Evolutionary conservation across 176 grass and related monocot species (phyloP).

Genomic region (Aegilops sharonensis): DNA sequence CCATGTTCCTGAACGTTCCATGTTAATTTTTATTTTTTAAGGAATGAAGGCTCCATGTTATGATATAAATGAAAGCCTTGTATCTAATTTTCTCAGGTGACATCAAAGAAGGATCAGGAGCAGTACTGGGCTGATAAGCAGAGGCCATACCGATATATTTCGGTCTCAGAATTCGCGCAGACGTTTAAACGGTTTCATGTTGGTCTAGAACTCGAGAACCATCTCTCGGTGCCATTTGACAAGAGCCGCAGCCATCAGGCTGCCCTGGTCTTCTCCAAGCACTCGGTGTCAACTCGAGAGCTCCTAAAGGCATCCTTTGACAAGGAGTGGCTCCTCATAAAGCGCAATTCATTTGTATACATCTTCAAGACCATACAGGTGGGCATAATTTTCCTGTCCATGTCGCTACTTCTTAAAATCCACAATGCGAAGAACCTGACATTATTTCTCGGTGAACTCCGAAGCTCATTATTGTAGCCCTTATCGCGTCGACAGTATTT

Average conservation of each 20-base stretch:
- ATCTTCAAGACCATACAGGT: constrained; percentile 93
- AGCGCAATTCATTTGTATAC: constrained; percentile 96
- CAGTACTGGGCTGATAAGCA: constrained; percentile 87
- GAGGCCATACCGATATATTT: constrained; percentile 74
- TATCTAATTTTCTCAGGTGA: constrained; percentile 52
- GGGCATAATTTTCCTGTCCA: background rate
- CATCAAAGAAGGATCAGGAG: constrained; percentile 95
- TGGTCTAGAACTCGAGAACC: constrained; percentile 78
- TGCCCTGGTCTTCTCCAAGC: constrained; percentile 80
- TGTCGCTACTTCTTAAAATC: background rate
- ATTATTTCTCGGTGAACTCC: background rate
- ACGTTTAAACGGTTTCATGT: constrained; percentile 70
- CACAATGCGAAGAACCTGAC: background rate
- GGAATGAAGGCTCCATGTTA: background rate
- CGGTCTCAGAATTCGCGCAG: constrained; percentile 76
- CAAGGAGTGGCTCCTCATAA: constrained; percentile 99
- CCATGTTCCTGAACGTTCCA: too few relatives aligned
- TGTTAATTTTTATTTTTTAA: background rate
- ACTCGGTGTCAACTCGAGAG: constrained; percentile 63
- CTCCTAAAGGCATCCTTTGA: constrained; percentile 82
- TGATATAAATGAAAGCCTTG: constrained; percentile 11
- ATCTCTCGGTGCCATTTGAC: constrained; percentile 80
- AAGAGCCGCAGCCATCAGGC: constrained; percentile 71
- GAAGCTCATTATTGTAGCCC: constrained; percentile 78
- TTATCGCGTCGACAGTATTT: constrained; percentile 70